A percentile compares a stretch with the other conserved stretches of the same genome.
Conservation (phyloP, 352 stramenopile genomes). For the Globisporangium alternatum region DNA sequence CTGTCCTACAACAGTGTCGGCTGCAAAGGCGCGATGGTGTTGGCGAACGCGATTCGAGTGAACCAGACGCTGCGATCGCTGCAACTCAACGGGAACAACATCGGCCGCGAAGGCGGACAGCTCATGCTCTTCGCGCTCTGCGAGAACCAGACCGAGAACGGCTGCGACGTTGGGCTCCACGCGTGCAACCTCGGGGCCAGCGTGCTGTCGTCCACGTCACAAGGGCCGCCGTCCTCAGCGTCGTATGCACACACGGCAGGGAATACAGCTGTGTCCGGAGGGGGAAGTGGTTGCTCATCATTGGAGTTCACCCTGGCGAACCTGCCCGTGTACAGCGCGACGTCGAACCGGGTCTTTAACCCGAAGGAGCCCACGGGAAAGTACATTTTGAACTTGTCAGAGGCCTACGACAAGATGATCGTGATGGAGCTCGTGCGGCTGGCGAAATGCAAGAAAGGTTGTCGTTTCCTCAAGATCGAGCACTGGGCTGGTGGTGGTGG, state of each 20-base stretch:
- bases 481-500: slow-evolving; percentile 31
- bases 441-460: slow-evolving; percentile 67
- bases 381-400: slow-evolving; percentile 60
- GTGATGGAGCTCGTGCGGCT: slow-evolving; percentile 70
- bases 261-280: background rate
- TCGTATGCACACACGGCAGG: background rate
- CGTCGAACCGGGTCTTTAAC: slow-evolving; percentile 54
- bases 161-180: slow-evolving; percentile 56
- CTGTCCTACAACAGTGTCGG: slow-evolving; percentile 80
- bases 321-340: slow-evolving; percentile 43
- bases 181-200: slow-evolving; percentile 55
- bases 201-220: slow-evolving; percentile 15
- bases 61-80: slow-evolving; percentile 61
- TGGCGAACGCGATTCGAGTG: slow-evolving; percentile 59
- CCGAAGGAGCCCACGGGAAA: slow-evolving; percentile 62
- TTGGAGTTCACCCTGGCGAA: slow-evolving; percentile 28
- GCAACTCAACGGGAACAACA: slow-evolving; percentile 75
- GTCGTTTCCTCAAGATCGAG: slow-evolving; percentile 60
- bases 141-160: slow-evolving; percentile 45
- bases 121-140: slow-evolving; percentile 65
- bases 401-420: slow-evolving; percentile 83
- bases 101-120: slow-evolving; percentile 67
- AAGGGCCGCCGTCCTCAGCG: background rate
- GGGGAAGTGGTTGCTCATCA: background rate
- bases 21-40: slow-evolving; percentile 64